Base-by-base conservation (phyloP, 2,329 filamentous ascomycete genomes). In the Phoma herbarum region DNA sequence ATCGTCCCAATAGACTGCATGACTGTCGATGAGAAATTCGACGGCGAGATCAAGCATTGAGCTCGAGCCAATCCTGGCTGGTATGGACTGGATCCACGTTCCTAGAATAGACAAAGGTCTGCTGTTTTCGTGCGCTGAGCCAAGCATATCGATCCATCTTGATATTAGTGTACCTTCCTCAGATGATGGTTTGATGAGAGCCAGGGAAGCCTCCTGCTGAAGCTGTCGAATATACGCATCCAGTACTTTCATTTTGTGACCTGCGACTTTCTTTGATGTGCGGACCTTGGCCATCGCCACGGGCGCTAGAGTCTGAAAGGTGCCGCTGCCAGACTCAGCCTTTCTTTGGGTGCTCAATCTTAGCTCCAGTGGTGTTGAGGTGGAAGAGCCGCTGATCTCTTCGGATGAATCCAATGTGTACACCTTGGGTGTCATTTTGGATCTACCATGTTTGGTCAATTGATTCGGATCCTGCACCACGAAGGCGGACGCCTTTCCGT, bases 391-490 rank as follows among this genome's bases (percentile, higher is more conserved):
- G 2, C n/a, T 28, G 0, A 12, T 37, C 4, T 52, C 53, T 3
- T 59, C 52, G 1, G 44, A 39, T 12, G 60, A 43, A 1, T 45
- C 46, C 5, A 72, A 31, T 0, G 63, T 44, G 45, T 70, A 66
- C 1, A 70, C 28, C 1, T 65, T 10, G 9, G 63, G 61, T 3
- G 62, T 46, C 12, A 58, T 45, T 14, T 52, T 71, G 0, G 67
- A 62, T 55, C 64, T 71, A 18, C 70, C 71, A 35, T 73, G 65
- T 50, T 72, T 73, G 9, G 70, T 71, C 42, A 73, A 51, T 29
- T 70, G 67, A 16, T 65, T 71, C 8, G 70, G 70, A 26, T 74
- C 71, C 43, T 74, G 64, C 12, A 68, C 57, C 9, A 74, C 66
- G 20, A 73, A 66, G 9, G 65, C 70, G 8, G 68, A 67, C 12